These are phyloP conservation scores for Celoporthe dispersa DNA, from an alignment of 2,329 filamentous ascomycete species.

Conservation along the genomic window DNA sequence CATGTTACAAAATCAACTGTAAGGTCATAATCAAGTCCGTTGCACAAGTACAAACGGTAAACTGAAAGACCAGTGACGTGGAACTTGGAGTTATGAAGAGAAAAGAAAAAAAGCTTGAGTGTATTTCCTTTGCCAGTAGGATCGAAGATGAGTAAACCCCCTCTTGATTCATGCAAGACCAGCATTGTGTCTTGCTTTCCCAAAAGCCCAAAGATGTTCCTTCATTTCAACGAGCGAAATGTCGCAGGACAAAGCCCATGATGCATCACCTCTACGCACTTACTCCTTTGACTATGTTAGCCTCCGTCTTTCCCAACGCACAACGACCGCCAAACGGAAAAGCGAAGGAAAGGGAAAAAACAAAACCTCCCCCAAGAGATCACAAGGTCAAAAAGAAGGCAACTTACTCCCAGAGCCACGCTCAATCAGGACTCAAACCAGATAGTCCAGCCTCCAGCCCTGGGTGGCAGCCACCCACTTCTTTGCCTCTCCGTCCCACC, in stretches of 20 bases:
- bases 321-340: neutral
- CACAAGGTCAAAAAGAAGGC: too few species aligned
- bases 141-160: neutral
- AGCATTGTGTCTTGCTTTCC: neutral
- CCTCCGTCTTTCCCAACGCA: neutral
- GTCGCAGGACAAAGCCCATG: neutral
- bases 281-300: neutral
- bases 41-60: neutral
- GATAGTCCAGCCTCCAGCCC: constrained; percentile 9
- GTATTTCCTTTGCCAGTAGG: neutral
- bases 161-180: neutral
- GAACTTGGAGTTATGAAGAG: too few species aligned
- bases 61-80: neutral
- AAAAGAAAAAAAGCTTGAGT: neutral
- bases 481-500: constrained; percentile 9
- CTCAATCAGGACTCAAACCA: constrained; percentile 1
- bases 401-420: neutral
- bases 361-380: neutral
- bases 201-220: neutral
- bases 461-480: constrained; percentile 11
- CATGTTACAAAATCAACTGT: neutral
- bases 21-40: too few species aligned
- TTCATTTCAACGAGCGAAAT: too few species aligned
- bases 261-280: neutral
- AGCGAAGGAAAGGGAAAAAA: neutral